phyloP scores from a whole-genome alignment of 2,329 filamentous ascomycete genomes.

The Aspergillus sp. region DNA sequence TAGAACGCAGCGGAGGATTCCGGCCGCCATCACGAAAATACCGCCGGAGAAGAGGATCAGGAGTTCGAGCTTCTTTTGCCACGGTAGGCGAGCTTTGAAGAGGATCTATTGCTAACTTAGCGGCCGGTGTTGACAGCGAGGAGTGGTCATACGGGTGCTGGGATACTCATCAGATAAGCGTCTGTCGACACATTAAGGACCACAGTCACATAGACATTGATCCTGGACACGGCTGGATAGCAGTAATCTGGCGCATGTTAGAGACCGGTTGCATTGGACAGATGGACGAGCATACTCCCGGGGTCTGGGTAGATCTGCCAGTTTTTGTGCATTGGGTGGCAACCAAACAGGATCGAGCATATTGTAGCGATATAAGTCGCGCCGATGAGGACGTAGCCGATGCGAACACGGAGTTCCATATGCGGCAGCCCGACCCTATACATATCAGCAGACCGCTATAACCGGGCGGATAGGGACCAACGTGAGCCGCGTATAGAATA shows the following conservation, averaged over 20 bases:
- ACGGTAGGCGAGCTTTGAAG: constrained; percentile 40
- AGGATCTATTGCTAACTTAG: constrained; percentile 28
- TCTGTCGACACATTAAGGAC: constrained; percentile 48
- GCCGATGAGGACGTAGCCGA: constrained; percentile 42
- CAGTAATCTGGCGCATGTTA: constrained; percentile 29
- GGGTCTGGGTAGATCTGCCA: constrained; percentile 53
- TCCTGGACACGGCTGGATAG: constrained; percentile 38
- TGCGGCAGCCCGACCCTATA: neutral
- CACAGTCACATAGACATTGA: constrained; percentile 40
- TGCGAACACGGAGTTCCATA: constrained; percentile 27
- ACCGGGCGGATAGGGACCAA: no score
- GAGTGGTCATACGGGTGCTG: constrained; percentile 38
- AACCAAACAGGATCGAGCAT: constrained; percentile 43
- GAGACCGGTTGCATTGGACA: neutral
- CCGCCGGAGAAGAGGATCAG: constrained; percentile 46
- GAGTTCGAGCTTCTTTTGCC: constrained; percentile 45
- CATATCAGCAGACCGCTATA: no score
- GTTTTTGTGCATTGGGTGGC: constrained; percentile 44
- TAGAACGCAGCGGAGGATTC: constrained; percentile 42
- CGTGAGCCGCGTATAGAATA: constrained; percentile 49
- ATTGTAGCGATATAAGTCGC: constrained; percentile 40
- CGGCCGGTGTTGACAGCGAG: neutral
- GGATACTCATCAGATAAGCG: constrained; percentile 49
- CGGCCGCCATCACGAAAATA: constrained; percentile 44
- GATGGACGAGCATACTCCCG: constrained; percentile 39